Base-by-base conservation (phyloP, 164 flowering plant species). In the Chloranthus sessilifolius region DNA sequence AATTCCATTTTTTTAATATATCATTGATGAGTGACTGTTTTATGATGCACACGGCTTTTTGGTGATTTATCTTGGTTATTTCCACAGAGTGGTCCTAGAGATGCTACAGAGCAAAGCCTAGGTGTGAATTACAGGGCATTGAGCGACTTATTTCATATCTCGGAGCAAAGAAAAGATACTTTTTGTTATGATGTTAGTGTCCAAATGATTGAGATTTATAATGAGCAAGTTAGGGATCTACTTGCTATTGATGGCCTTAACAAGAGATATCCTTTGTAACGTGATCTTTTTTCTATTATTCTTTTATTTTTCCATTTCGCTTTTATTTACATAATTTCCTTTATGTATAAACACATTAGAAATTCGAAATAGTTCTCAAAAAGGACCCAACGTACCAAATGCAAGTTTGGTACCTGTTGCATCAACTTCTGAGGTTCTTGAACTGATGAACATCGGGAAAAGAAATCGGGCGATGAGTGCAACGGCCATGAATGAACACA, bases 191-290 rank as follows among this genome's bases (percentile, higher is more conserved):
- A 85, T 55, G 80, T 94, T 56, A 74, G 86, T 45, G 97, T 89
- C 46, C 99, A 94, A 62, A 94, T 94, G 99, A 84, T 94, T 47
- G 99, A 94, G 68, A 89, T 94, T 45, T 94, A 94, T 50, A 94
- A 94, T 57, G 99, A 94, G 62, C 99, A 89, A 94, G 97, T 94
- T 39, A 73, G 99, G 48, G 99, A 94, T 66, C 99, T 94, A 31
- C 90, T 94, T 26, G 81, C 74, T 27, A 64, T 77, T 21, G 99
- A 87, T 69, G 88, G 96, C 47, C 64, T 77, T 5, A 87, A 69
- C 72, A 94, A 68, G 71, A 83, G 92, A 89, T 94, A 94, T 92
- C 99, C 99, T 92, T 80, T 58, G 12, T 9, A n/a, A 41, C 30
- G 2, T 45, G 47, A 10, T 27, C 34, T 26, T 53, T 4, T 43